phyloP scores from a whole-genome alignment of 768 basidiomycete species.

The Termitomyces sp. region DNA sequence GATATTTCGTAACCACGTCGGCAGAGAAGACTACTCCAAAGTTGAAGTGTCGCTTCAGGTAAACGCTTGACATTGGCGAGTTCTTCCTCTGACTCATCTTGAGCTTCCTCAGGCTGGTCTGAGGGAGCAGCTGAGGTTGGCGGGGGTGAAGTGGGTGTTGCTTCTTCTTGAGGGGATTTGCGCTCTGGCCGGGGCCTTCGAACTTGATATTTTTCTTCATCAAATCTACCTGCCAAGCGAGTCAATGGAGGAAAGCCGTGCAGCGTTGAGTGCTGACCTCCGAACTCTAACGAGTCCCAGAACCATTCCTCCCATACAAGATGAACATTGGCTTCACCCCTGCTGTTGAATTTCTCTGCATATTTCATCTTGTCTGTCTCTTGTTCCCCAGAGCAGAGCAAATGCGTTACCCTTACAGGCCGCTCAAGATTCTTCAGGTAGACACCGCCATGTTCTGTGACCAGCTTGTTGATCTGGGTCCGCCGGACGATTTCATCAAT shows the following conservation, averaged over 20 bases:
- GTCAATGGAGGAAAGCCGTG: neutral
- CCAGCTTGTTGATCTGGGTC: conserved; percentile 55
- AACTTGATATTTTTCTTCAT: conserved; percentile 57
- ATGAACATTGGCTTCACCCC: conserved; percentile 67
- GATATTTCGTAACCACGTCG: conserved; percentile 62
- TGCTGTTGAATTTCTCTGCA: conserved; percentile 67
- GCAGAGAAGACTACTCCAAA: conserved; percentile 68
- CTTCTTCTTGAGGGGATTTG: conserved; percentile 25
- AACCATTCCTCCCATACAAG: conserved; percentile 97
- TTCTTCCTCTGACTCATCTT: conserved; percentile 50
- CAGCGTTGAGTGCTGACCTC: conserved; percentile 35
- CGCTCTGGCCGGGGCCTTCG: conserved; percentile 56
- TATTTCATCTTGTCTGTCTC: conserved; percentile 76
- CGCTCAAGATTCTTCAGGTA: conserved; percentile 76
- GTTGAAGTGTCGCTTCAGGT: conserved; percentile 55
- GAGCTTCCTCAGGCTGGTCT: conserved; percentile 11
- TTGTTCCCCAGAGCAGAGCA: conserved; percentile 67
- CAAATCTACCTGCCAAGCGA: conserved; percentile 46
- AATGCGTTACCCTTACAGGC: conserved; percentile 78
- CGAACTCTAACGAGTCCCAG: conserved; percentile 83
- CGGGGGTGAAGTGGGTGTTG: conserved; percentile 18
- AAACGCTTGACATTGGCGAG: conserved; percentile 51
- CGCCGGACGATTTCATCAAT: conserved; percentile 59
- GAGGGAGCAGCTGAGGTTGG: conserved; percentile 18
- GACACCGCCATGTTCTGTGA: conserved; percentile 56